Base-by-base conservation (phyloP, 2,329 filamentous ascomycete genomes). In the Chalaropsis ovoidea region DNA sequence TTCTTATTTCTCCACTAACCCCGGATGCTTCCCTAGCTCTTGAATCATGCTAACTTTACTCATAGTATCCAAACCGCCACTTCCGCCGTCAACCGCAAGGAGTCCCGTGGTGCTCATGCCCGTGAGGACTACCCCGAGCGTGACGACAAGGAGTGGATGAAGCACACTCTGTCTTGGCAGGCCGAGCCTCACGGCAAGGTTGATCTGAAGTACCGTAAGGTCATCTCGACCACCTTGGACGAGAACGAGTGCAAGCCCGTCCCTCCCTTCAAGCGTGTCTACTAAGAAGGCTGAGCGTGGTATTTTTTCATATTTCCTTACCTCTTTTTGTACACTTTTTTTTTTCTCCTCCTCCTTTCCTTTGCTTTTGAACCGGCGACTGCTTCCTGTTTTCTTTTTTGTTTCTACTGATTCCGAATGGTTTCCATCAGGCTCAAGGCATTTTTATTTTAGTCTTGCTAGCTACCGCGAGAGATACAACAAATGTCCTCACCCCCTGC, bases 91-190 rank as follows among this genome's bases (percentile, higher is more conserved):
- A 93, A 93, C 79, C 87, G 94, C 75, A 96, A 96, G 83, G 94
- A 99, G 79, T 96, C 91, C 66, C 89, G 94, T 79, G 94, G 94
- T 75, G 94, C 94, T 27, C 94, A 99, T 78, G 94, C 94, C 70
- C 89, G 94, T 71, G 94, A 99, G 81, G 94, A 99, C 76, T 97
- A 77, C 83, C 93, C 93, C 67, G 92, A 97, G 19, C 88, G 94
- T 80, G 90, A 97, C 74, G 94, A 99, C 75, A 82, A 86, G 77
- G 88, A 95, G 77, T 97, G 93, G 93, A 96, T 96, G 93, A 97
- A 97, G 87, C 94, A 99, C 84, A 95, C 90, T 58, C 84, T 99
- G 68, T 90, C 87, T 70, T 99, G 88, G 88, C 94, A 99, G 83
- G 95, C 90, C 87, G 76, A 86, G 74, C 89, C 92, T 42, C 93